Evolutionary conservation across 305 asterid species (phyloP).

Genomic region (Andrographis paniculata): DNA sequence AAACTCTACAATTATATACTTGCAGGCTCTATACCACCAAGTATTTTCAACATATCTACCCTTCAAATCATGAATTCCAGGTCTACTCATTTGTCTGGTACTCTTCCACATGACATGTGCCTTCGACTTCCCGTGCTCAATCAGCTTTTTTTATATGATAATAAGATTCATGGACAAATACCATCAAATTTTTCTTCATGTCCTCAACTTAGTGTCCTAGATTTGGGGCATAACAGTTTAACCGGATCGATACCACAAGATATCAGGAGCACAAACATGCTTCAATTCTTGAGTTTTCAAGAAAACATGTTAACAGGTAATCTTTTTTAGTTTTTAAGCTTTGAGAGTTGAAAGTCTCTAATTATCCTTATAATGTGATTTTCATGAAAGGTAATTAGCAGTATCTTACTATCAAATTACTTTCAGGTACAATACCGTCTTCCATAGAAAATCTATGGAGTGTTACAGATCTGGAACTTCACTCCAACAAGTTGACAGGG

Average conservation of each 20-base stretch:
- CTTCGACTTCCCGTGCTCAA: background rate
- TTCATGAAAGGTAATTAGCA: too few species aligned
- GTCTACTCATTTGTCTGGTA: background rate
- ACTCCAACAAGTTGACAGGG: background rate
- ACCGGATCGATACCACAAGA: background rate
- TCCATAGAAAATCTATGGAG: background rate
- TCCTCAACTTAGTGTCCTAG: background rate
- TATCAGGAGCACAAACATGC: too few species aligned
- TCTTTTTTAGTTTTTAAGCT: too few species aligned
- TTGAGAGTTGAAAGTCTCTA: too few species aligned
- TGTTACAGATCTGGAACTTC: background rate
- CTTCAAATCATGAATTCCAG: background rate
- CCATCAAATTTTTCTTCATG: slow-evolving; percentile 3
- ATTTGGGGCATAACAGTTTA: background rate
- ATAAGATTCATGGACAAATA: background rate
- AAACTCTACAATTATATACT: too few species aligned
- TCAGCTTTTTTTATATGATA: background rate
- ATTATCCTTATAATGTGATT: too few species aligned
- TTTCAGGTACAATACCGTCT: background rate
- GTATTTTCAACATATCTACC: slow-evolving; percentile 1
- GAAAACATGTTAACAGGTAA: too few species aligned
- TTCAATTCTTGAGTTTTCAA: too few species aligned
- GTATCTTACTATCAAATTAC: too few species aligned
- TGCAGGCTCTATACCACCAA: background rate
- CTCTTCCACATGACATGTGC: slow-evolving; percentile 1